Evolutionary conservation across 2,329 filamentous ascomycete genomes (phyloP).

Genomic region (Alternaria ventricosa): DNA sequence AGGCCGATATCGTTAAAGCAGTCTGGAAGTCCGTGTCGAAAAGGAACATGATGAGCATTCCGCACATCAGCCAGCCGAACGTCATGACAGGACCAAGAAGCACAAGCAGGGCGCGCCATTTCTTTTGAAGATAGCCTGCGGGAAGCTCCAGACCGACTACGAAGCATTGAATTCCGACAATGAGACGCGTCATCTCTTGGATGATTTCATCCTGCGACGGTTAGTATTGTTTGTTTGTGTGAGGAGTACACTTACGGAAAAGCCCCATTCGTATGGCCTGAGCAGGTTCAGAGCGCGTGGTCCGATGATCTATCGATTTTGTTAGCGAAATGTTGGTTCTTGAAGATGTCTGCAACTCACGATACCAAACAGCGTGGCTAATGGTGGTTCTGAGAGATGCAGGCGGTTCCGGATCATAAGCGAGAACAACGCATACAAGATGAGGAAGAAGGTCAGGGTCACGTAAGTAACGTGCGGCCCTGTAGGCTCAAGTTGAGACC

Average conservation of each 20-base stretch:
- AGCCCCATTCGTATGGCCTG: slow-evolving; percentile 51
- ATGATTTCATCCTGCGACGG: slow-evolving; percentile 47
- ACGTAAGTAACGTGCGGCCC: slow-evolving; percentile 56
- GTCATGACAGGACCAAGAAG: slow-evolving; percentile 61
- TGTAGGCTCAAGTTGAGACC: slow-evolving; percentile 56
- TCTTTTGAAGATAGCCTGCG: slow-evolving; percentile 56
- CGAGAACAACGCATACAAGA: slow-evolving; percentile 56
- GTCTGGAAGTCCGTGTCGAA: slow-evolving; percentile 56
- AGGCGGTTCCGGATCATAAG: slow-evolving; percentile 56
- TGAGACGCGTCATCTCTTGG: slow-evolving; percentile 53
- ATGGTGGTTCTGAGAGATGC: slow-evolving; percentile 57
- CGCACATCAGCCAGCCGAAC: slow-evolving; percentile 57
- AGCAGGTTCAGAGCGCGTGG: slow-evolving; percentile 51
- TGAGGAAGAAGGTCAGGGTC: slow-evolving; percentile 53
- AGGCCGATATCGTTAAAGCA: slow-evolving; percentile 60
- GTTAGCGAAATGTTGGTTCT: not conserved
- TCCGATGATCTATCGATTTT: slow-evolving; percentile 41
- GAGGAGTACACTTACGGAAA: slow-evolving; percentile 11
- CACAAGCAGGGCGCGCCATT: slow-evolving; percentile 59
- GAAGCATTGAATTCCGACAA: slow-evolving; percentile 54
- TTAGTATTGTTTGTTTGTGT: not conserved
- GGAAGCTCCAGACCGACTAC: slow-evolving; percentile 50
- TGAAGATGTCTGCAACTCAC: not conserved
- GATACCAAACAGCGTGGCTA: slow-evolving; percentile 56
- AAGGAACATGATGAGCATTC: slow-evolving; percentile 55